phyloP scores from a whole-genome alignment of 108 stramenopile species.

The Nitzschia sp. region DNA sequence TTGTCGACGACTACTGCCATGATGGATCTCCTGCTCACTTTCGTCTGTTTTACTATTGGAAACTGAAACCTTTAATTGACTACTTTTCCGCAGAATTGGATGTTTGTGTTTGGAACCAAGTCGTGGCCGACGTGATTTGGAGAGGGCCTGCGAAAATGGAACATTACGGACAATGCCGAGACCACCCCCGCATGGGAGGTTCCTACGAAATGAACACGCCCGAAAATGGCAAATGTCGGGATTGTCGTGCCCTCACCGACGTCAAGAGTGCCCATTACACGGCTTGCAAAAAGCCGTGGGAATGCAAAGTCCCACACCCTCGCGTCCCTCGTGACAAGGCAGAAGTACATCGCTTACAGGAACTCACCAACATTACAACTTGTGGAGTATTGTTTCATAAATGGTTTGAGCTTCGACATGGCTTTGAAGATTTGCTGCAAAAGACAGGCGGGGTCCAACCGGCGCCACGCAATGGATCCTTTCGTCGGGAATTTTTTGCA shows the following conservation, averaged over 20 bases:
- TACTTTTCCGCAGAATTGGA: constrained; percentile 41
- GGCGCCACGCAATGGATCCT: constrained; percentile 38
- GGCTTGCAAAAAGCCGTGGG: constrained; percentile 78
- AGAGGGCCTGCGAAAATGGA: constrained; percentile 56
- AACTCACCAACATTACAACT: constrained; percentile 64
- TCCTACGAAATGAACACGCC: constrained; percentile 46
- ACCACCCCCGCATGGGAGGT: constrained; percentile 49
- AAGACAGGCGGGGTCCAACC: constrained; percentile 28
- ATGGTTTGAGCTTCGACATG: constrained; percentile 58
- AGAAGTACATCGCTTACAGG: constrained; percentile 52
- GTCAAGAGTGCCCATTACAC: constrained; percentile 70
- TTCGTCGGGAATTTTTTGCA: constrained; percentile 50
- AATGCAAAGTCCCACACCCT: constrained; percentile 59
- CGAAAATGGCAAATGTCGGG: constrained; percentile 54
- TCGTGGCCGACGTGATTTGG: constrained; percentile 51
- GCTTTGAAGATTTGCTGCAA: constrained; percentile 55
- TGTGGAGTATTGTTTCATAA: constrained; percentile 53
- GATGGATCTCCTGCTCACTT: not conserved
- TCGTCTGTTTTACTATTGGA: not conserved
- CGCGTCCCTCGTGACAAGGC: constrained; percentile 48
- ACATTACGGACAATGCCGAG: constrained; percentile 60
- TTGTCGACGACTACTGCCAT: not conserved
- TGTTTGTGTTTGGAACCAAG: constrained; percentile 48
- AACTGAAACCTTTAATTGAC: not conserved
- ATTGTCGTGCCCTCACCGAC: constrained; percentile 57